Conservation (phyloP, 2,329 filamentous ascomycete species). For the Colletotrichum salicis region DNA sequence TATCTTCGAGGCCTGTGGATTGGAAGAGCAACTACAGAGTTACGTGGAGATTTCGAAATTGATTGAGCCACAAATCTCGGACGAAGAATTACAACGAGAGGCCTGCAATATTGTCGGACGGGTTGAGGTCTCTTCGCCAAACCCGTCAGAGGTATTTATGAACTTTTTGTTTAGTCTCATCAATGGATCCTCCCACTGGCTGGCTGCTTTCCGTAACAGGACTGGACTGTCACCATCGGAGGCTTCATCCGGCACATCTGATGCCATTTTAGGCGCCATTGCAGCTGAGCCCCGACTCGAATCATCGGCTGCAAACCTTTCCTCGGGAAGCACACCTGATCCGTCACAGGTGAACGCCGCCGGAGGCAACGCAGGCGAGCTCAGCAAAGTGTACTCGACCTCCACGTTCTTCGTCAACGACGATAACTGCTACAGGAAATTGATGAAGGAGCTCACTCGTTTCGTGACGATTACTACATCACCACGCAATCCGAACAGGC, state of each 20-base stretch:
- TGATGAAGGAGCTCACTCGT: slow-evolving; percentile 34
- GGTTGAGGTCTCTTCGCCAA: neutral
- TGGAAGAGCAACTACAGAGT: slow-evolving; percentile 27
- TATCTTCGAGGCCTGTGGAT: slow-evolving; percentile 25
- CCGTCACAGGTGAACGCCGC: neutral
- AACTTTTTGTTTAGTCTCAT: slow-evolving; percentile 21
- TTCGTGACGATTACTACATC: slow-evolving; percentile 41
- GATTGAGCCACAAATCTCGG: neutral
- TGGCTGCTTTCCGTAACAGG: slow-evolving; percentile 18
- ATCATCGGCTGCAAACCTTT: neutral
- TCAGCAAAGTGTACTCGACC: neutral
- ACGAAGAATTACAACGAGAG: slow-evolving; percentile 22
- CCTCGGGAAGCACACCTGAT: neutral
- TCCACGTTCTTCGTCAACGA: slow-evolving; percentile 38
- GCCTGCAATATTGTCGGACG: slow-evolving; percentile 21
- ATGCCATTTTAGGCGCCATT: neutral
- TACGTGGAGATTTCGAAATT: slow-evolving; percentile 22
- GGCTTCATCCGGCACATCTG: neutral
- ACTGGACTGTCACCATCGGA: slow-evolving; percentile 1
- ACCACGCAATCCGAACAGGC: slow-evolving; percentile 42
- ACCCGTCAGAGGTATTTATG: slow-evolving; percentile 11
- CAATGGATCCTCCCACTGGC: slow-evolving; percentile 21
- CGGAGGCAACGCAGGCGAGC: neutral
- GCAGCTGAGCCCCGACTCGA: neutral
- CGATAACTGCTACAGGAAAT: slow-evolving; percentile 40